Percentiles rank a stretch among this genome's conserved stretches.
phyloP scores from a whole-genome alignment of 805 yeast genomes.

The Jamesozyma spencerorum region DNA sequence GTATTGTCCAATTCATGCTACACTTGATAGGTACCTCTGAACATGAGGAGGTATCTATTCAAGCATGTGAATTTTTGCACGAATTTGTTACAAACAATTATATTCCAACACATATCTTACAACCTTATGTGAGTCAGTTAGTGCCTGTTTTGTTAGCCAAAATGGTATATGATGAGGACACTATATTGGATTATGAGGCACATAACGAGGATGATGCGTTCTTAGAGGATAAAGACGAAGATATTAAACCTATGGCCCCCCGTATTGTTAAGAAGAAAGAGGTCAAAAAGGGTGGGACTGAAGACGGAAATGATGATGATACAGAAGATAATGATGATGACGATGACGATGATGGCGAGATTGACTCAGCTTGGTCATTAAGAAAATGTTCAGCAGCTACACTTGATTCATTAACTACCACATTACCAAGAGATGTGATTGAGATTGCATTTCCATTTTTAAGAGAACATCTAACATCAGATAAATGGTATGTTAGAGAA shows the following conservation, averaged over 20 bases:
- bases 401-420: constrained; percentile 66
- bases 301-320: constrained; percentile 46
- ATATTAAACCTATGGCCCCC: constrained; percentile 74
- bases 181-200: constrained; percentile 53
- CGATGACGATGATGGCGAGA: constrained; percentile 62
- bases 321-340: constrained; percentile 60
- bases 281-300: constrained; percentile 35
- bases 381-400: constrained; percentile 94
- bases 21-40: constrained; percentile 55
- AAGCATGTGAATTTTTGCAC: constrained; percentile 86
- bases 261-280: constrained; percentile 44
- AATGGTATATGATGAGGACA: constrained; percentile 85
- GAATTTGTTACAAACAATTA: constrained; percentile 57
- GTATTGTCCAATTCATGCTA: constrained; percentile 75
- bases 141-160: constrained; percentile 70
- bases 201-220: constrained; percentile 60
- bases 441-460: constrained; percentile 63
- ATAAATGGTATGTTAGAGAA: constrained; percentile 84
- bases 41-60: constrained; percentile 72
- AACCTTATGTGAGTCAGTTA: constrained; percentile 49
- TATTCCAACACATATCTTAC: constrained; percentile 44
- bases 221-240: constrained; percentile 77
- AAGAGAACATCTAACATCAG: constrained; percentile 57
- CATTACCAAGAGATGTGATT: constrained; percentile 59
- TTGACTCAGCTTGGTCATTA: constrained; percentile 74